A percentile compares a stretch with the other conserved stretches of the same genome.
These are phyloP conservation scores for Prunus armeniaca DNA, from an alignment of 306 rosid species.

Conservation along the genomic window DNA sequence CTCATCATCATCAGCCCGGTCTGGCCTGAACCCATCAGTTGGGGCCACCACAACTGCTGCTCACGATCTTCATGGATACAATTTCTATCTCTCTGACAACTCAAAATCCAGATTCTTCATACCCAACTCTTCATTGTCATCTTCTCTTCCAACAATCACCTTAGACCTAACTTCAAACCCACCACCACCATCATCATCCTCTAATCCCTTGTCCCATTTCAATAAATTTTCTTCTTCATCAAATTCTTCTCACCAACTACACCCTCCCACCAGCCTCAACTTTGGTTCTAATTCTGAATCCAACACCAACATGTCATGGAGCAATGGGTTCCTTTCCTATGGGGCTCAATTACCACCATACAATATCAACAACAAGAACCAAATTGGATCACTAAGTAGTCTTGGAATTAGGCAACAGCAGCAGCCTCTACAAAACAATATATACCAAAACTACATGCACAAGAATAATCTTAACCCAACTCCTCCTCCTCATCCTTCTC, in stretches of 20 bases:
- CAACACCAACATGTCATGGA: conserved; percentile 48
- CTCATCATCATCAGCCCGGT: conserved; percentile 39
- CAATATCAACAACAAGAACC: conserved; percentile 28
- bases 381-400: conserved; percentile 32
- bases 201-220: conserved; percentile 37
- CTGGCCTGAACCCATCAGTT: conserved; percentile 19
- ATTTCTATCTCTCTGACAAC: conserved; percentile 49
- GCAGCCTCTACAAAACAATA: conserved; percentile 27
- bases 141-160: conserved; percentile 80
- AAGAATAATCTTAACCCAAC: conserved; percentile 22
- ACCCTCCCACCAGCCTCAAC: conserved; percentile 48
- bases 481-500: conserved; percentile 4
- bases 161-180: conserved; percentile 80
- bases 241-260: conserved; percentile 42
- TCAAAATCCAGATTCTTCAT: conserved; percentile 46
- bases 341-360: conserved; percentile 22
- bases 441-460: conserved; percentile 47
- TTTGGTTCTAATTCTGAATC: conserved; percentile 49
- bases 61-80: conserved; percentile 50
- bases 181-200: conserved; percentile 38
- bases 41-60: conserved; percentile 13
- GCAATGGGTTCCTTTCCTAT: conserved; percentile 43
- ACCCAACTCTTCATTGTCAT: conserved; percentile 58
- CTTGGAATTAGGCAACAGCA: conserved; percentile 39
- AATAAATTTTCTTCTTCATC: conserved; percentile 39